A percentile compares a stretch with the other conserved stretches of the same genome.
Evolutionary conservation across 2,329 filamentous ascomycete genomes (phyloP).

Genomic region (Fusarium floridanum): DNA sequence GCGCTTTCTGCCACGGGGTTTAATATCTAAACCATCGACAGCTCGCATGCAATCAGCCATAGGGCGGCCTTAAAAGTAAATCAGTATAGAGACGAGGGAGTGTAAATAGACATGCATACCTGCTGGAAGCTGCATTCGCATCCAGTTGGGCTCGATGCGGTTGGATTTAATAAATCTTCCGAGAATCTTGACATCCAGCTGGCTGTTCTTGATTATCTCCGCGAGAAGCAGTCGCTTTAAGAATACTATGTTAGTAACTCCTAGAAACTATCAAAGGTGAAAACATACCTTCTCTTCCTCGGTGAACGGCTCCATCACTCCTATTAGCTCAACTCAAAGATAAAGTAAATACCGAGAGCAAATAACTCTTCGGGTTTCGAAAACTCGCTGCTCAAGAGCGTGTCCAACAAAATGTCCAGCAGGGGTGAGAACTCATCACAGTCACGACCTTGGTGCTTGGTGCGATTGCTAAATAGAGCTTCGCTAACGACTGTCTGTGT

Average conservation of each 20-base stretch:
- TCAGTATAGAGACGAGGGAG: not conserved
- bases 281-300: constrained; percentile 66
- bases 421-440: not conserved
- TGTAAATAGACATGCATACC: constrained; percentile 51
- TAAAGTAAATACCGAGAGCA: not conserved
- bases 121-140: constrained; percentile 61
- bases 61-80: constrained; percentile 57
- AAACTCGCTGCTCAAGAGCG: not conserved
- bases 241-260: constrained; percentile 9
- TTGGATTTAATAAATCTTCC: constrained; percentile 61
- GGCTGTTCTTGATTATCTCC: constrained; percentile 70
- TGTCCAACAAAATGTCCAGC: not conserved
- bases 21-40: constrained; percentile 54
- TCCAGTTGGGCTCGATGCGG: constrained; percentile 59
- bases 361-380: not conserved
- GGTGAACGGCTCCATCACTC: constrained; percentile 53
- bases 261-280: too few species aligned
- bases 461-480: not conserved
- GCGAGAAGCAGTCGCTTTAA: constrained; percentile 68
- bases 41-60: constrained; percentile 61
- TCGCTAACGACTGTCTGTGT: not conserved
- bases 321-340: constrained; percentile 12
- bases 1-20: constrained; percentile 50
- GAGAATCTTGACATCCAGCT: constrained; percentile 60
- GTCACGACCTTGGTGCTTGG: not conserved